Evolutionary conservation across 73 alveolate genomes (phyloP).

Genomic region (Tetrahymena malaccensis): DNA sequence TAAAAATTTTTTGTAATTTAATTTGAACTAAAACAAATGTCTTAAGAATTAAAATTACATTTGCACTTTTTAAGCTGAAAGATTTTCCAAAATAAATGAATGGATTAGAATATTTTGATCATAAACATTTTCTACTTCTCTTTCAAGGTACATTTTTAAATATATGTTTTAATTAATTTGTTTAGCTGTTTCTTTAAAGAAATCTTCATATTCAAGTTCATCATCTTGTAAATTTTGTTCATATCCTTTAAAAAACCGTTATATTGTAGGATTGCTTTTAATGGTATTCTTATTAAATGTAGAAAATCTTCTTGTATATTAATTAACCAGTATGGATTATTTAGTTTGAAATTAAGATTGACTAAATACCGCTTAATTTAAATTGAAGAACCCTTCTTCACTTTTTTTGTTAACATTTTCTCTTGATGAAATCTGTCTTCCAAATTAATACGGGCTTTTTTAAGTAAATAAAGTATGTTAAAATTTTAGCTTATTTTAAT

Average conservation of each 20-base stretch:
- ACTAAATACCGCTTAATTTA: not conserved
- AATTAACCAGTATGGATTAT: not conserved
- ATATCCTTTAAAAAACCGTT: not conserved
- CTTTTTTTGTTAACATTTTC: not conserved
- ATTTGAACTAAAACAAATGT: too few species aligned
- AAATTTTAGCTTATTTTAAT: not conserved
- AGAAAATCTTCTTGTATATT: not conserved
- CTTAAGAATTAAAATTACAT: not conserved
- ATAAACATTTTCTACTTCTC: not conserved
- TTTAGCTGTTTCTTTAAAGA: not conserved
- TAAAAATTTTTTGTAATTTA: too few species aligned
- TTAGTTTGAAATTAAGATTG: not conserved
- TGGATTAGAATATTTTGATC: not conserved
- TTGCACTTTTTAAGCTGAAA: not conserved
- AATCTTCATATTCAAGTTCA: not conserved
- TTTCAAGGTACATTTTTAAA: not conserved
- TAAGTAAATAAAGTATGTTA: not conserved
- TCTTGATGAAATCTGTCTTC: not conserved
- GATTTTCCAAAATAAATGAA: not conserved
- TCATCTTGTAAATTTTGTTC: not conserved
- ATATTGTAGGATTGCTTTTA: not conserved
- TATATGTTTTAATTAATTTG: not conserved
- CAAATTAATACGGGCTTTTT: not conserved
- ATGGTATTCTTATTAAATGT: not conserved
- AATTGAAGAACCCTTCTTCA: not conserved